These are phyloP conservation scores for Lactifluus echinatus DNA, from an alignment of 768 basidiomycete species.

Conservation along the genomic window DNA sequence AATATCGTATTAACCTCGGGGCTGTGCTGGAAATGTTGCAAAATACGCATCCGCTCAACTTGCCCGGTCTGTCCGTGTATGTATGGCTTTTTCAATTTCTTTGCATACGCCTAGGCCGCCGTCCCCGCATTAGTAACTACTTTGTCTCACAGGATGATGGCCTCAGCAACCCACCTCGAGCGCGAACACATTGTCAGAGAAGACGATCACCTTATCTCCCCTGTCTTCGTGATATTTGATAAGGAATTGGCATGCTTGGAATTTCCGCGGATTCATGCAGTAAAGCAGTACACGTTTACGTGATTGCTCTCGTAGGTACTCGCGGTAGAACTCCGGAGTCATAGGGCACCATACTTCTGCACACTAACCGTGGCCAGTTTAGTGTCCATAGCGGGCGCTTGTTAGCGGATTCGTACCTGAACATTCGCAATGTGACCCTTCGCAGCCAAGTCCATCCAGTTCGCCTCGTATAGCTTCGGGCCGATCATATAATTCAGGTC, in stretches of 20 bases:
- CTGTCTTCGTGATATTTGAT: slow-evolving; percentile 97
- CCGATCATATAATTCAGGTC: slow-evolving; percentile 99
- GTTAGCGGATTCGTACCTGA: slow-evolving; percentile 52
- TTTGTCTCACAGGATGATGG: not conserved
- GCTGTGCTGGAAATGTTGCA: slow-evolving; percentile 93
- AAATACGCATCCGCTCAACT: slow-evolving; percentile 88
- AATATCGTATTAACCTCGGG: slow-evolving; percentile 97
- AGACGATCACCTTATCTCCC: slow-evolving; percentile 98
- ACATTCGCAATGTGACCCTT: slow-evolving; percentile 99
- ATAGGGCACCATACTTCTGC: slow-evolving; percentile 99
- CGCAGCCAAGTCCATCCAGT: slow-evolving; percentile 99
- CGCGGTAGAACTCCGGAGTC: slow-evolving; percentile 98
- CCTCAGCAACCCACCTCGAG: slow-evolving; percentile 61
- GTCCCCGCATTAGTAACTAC: not conserved
- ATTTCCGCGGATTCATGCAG: slow-evolving; percentile 99
- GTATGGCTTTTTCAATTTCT: slow-evolving; percentile 86
- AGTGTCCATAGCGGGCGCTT: slow-evolving; percentile 9
- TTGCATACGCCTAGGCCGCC: slow-evolving; percentile 69
- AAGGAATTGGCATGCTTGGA: slow-evolving; percentile 97
- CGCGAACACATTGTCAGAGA: slow-evolving; percentile 97
- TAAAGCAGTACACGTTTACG: slow-evolving; percentile 93
- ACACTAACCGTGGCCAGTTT: slow-evolving; percentile 45
- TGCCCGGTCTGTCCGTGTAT: slow-evolving; percentile 96
- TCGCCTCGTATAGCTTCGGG: slow-evolving; percentile 97
- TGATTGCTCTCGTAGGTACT: slow-evolving; percentile 89